phyloP scores from a whole-genome alignment of 2,329 filamentous ascomycete species.

The Aspergillus sp. region DNA sequence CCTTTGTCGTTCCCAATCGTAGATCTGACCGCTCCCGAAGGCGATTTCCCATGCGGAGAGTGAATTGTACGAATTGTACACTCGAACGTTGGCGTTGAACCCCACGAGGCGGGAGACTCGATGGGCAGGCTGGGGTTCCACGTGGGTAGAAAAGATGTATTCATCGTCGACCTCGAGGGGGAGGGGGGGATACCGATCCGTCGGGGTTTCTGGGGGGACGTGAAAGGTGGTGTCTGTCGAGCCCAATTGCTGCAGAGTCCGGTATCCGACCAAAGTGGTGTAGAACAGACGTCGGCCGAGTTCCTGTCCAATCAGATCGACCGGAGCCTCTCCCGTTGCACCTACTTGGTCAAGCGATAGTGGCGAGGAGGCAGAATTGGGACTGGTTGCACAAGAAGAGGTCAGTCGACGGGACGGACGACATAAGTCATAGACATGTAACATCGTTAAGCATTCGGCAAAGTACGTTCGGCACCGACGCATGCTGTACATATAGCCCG shows the following conservation, averaged over 20 bases:
- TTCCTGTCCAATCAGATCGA: slow-evolving; percentile 44
- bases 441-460: slow-evolving; percentile 44
- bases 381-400: slow-evolving; percentile 21
- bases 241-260: slow-evolving; percentile 76
- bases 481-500: slow-evolving; percentile 41
- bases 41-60: slow-evolving; percentile 78
- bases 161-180: slow-evolving; percentile 83
- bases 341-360: slow-evolving; percentile 22
- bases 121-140: slow-evolving; percentile 68
- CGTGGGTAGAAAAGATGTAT: slow-evolving; percentile 69
- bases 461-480: slow-evolving; percentile 42
- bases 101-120: slow-evolving; percentile 70
- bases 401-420: slow-evolving; percentile 19
- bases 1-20: slow-evolving; percentile 75
- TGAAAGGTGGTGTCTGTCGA: slow-evolving; percentile 69
- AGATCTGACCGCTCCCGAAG: slow-evolving; percentile 74
- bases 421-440: slow-evolving; percentile 42
- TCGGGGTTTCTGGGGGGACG: slow-evolving; percentile 73
- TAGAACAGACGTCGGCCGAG: slow-evolving; percentile 70
- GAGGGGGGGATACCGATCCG: slow-evolving; percentile 73
- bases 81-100: slow-evolving; percentile 75
- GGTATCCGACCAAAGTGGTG: slow-evolving; percentile 74
- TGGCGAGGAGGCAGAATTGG: slow-evolving; percentile 22
- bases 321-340: slow-evolving; percentile 16
- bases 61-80: slow-evolving; percentile 78